Evolutionary conservation across 345 rosid species (phyloP).

Genomic region (Eucalyptus decipiens): DNA sequence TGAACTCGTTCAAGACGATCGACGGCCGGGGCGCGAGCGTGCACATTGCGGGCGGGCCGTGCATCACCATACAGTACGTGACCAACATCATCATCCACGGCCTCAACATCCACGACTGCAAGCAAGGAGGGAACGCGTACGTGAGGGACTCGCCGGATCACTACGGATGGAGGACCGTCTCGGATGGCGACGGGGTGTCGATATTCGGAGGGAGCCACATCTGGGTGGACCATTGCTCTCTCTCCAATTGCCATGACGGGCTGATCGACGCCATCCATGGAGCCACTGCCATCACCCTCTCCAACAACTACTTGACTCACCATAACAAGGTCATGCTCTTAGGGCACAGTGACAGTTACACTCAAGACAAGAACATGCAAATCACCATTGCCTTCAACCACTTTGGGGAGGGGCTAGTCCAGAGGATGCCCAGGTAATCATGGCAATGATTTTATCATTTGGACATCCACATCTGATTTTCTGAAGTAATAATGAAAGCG

Average conservation of each 20-base stretch:
- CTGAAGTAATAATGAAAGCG: background rate
- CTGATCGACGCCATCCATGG: constrained; percentile 4
- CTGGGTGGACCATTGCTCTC: constrained; percentile 6
- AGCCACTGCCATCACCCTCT: constrained; percentile 4
- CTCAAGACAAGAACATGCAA: constrained; percentile 8
- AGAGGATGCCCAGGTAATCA: constrained; percentile 10
- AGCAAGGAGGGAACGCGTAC: constrained; percentile 2
- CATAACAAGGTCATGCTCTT: constrained; percentile 6
- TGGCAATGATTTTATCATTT: background rate
- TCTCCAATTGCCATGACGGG: constrained; percentile 2
- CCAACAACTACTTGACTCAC: constrained; percentile 5
- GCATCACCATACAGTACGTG: constrained; percentile 6
- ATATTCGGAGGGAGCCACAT: constrained; percentile 3
- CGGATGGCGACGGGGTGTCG: constrained; percentile 7
- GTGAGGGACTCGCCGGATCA: constrained; percentile 9
- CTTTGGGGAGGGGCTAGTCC: constrained; percentile 5
- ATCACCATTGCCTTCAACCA: constrained; percentile 8
- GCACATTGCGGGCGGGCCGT: constrained; percentile 8
- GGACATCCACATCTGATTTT: background rate
- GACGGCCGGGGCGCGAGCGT: constrained; percentile 7
- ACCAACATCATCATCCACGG: constrained; percentile 11
- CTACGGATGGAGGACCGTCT: constrained; percentile 7
- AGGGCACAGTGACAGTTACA: background rate
- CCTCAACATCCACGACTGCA: constrained; percentile 8
- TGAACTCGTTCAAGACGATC: constrained; percentile 11